phyloP scores from a whole-genome alignment of 2,329 filamentous ascomycete genomes.

The Aulographum hederae region DNA sequence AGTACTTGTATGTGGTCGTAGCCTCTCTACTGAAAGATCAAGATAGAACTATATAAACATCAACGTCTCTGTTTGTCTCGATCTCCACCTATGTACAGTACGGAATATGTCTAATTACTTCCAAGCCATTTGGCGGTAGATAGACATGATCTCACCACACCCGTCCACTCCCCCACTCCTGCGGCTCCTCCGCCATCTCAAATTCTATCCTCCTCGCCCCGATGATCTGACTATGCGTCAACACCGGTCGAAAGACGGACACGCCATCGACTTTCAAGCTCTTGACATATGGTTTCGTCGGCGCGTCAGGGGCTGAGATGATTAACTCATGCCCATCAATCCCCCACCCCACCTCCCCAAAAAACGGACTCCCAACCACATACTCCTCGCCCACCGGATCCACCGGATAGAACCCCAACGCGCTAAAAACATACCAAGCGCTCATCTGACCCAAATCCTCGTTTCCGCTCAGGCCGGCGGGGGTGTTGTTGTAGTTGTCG shows the following conservation, averaged over 20 bases:
- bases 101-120: too few relatives aligned
- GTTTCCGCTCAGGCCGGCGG: constrained; percentile 27
- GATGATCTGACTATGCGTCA: constrained; percentile 24
- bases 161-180: constrained; percentile 12
- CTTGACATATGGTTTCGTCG: constrained; percentile 22
- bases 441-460: constrained; percentile 33
- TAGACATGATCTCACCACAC: too few relatives aligned
- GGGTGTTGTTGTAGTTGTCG: constrained; percentile 27
- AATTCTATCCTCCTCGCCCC: constrained; percentile 21
- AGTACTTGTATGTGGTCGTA: too few relatives aligned
- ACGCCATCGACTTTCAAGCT: constrained; percentile 23
- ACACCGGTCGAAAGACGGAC: constrained; percentile 14
- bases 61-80: too few relatives aligned
- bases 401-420: constrained; percentile 28
- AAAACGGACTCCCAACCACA: constrained; percentile 26
- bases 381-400: constrained; percentile 28
- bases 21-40: too few relatives aligned
- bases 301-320: constrained; percentile 23
- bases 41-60: too few relatives aligned
- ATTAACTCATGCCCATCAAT: constrained; percentile 15
- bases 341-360: constrained; percentile 21
- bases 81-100: too few relatives aligned
- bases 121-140: too few relatives aligned
- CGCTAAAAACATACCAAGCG: constrained; percentile 30
- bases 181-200: constrained; percentile 25